These are phyloP conservation scores for Helichrysum umbraculigerum DNA, from an alignment of 129 eudicot genomes.

Conservation along the genomic window DNA sequence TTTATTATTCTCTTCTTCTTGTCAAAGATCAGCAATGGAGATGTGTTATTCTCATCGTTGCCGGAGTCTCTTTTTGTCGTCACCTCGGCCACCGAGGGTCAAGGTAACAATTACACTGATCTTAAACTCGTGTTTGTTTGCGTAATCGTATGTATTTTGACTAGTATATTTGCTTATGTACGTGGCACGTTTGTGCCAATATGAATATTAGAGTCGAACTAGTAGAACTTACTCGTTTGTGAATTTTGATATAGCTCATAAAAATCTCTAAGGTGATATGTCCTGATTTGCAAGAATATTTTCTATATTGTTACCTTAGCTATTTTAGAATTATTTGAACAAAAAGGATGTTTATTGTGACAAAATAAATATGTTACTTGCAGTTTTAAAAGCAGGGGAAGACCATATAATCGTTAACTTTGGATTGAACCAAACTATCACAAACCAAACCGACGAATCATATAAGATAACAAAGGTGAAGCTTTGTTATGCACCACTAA, in stretches of 20 bases:
- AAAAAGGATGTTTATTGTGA: not conserved
- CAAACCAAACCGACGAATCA: conserved; percentile 21
- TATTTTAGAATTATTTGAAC: not conserved
- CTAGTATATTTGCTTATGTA: not conserved
- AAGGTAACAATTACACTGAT: conserved; percentile 26
- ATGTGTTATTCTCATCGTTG: conserved; percentile 37
- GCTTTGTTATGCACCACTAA: conserved; percentile 48
- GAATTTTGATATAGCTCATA: too few relatives aligned
- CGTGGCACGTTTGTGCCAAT: not conserved
- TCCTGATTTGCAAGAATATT: not conserved
- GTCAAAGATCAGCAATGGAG: conserved; percentile 22
- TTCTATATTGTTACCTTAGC: too few relatives aligned
- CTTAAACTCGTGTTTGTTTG: conserved; percentile 10
- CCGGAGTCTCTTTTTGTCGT: conserved; percentile 27
- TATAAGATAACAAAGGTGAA: conserved; percentile 38
- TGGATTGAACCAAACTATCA: conserved; percentile 31
- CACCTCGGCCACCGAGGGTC: conserved; percentile 32
- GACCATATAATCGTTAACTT: conserved; percentile 27
- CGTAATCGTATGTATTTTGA: not conserved
- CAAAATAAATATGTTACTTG: conserved; percentile 7
- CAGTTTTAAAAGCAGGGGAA: conserved; percentile 47
- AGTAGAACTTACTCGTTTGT: not conserved
- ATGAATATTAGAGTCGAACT: not conserved
- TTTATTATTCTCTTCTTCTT: conserved; percentile 30
- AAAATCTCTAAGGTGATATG: not conserved